phyloP scores from a whole-genome alignment of 352 stramenopile species.

The Phytopythium sindhum region DNA sequence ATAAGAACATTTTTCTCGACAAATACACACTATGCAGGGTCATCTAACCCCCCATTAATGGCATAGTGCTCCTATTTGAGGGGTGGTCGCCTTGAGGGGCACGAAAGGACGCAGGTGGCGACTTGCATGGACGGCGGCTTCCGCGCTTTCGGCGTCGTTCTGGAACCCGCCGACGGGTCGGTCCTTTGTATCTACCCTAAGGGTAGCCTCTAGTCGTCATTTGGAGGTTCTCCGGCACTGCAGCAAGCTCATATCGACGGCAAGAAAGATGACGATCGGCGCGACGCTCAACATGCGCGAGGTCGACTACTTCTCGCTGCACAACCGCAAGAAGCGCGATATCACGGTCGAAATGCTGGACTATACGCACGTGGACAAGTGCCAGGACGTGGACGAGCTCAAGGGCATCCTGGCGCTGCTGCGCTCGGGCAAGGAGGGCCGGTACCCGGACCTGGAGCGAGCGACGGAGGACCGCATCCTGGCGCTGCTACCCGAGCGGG shows the following conservation, averaged over 20 bases:
- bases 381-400: slow-evolving; percentile 78
- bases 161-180: not conserved
- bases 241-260: not conserved
- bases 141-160: not conserved
- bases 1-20: too few relatives aligned
- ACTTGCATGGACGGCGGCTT: not conserved
- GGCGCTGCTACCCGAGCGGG: slow-evolving; percentile 65
- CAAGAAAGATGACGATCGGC: slow-evolving; percentile 31
- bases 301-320: slow-evolving; percentile 74
- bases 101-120: slow-evolving; percentile 1
- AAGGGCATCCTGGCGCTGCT: slow-evolving; percentile 85
- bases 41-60: too few relatives aligned
- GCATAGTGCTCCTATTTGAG: too few relatives aligned
- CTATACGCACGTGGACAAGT: slow-evolving; percentile 89
- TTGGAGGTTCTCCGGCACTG: not conserved
- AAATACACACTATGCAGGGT: too few relatives aligned
- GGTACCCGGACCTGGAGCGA: slow-evolving; percentile 87
- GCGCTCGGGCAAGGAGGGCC: slow-evolving; percentile 86
- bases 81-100: too few relatives aligned
- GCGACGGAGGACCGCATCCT: slow-evolving; percentile 80
- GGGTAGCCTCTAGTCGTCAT: not conserved
- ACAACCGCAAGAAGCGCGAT: slow-evolving; percentile 62
- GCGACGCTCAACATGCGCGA: slow-evolving; percentile 14
- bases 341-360: slow-evolving; percentile 90
- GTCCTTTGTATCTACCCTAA: not conserved